Conservation (phyloP, 306 rosid genomes). For the Ochetophila trinervis region DNA sequence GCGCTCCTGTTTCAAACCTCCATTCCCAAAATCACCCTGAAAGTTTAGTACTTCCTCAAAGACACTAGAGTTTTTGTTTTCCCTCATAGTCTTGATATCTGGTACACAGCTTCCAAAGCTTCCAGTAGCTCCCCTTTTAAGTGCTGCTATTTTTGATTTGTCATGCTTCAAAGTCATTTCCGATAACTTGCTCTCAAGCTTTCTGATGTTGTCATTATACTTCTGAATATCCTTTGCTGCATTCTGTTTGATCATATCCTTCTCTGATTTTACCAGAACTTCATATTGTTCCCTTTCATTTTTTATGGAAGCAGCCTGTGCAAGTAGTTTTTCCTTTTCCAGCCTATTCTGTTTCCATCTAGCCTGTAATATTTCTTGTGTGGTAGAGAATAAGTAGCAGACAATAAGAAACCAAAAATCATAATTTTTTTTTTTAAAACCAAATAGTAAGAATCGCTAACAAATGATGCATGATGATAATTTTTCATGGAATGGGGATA, state of each 20-base stretch:
- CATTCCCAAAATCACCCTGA: slow-evolving; percentile 18
- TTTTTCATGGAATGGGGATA: slow-evolving; percentile 1
- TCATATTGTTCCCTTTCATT: slow-evolving; percentile 44
- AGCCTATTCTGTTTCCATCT: slow-evolving; percentile 41
- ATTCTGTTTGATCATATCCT: slow-evolving; percentile 40
- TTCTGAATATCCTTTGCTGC: slow-evolving; percentile 40
- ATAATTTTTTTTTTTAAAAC: neutral
- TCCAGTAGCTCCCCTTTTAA: slow-evolving; percentile 31
- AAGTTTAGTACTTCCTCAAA: slow-evolving; percentile 11
- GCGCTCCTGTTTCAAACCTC: slow-evolving; percentile 47
- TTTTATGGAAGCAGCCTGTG: slow-evolving; percentile 41
- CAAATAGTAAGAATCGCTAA: neutral
- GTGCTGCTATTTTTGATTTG: slow-evolving; percentile 45
- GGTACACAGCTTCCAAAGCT: slow-evolving; percentile 16
- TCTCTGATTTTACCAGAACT: slow-evolving; percentile 36
- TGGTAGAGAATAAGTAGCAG: slow-evolving; percentile 13
- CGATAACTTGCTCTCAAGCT: slow-evolving; percentile 43
- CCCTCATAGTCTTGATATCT: slow-evolving; percentile 23
- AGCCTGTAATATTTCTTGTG: slow-evolving; percentile 38
- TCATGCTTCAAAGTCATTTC: slow-evolving; percentile 30
- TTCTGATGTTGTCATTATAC: slow-evolving; percentile 39
- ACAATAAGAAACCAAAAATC: neutral
- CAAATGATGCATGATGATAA: neutral
- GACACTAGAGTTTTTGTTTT: slow-evolving; percentile 23
- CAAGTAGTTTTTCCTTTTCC: slow-evolving; percentile 42